phyloP scores from a whole-genome alignment of 129 eudicot species.

The Lonicera japonica region DNA sequence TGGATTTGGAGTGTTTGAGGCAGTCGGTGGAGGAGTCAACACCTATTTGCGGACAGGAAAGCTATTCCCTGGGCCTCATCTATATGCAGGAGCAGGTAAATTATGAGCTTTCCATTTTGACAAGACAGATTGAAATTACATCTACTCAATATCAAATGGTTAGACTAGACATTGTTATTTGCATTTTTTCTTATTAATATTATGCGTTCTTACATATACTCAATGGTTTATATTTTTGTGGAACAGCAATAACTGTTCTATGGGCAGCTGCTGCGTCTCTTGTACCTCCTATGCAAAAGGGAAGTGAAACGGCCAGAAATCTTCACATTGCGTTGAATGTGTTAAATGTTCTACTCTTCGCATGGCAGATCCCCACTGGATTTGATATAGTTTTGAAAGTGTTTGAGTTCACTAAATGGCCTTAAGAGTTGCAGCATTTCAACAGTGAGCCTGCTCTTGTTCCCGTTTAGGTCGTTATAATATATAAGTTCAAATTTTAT shows the following conservation, averaged over 20 bases:
- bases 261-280: slow-evolving; percentile 98
- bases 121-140: background rate
- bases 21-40: slow-evolving; percentile 83
- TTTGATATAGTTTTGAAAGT: slow-evolving; percentile 87
- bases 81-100: slow-evolving; percentile 89
- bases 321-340: slow-evolving; percentile 78
- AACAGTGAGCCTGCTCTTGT: background rate
- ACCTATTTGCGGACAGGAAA: slow-evolving; percentile 90
- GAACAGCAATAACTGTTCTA: slow-evolving; percentile 72
- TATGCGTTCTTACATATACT: background rate
- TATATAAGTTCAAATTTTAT: background rate
- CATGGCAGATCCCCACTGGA: slow-evolving; percentile 92
- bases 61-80: slow-evolving; percentile 95
- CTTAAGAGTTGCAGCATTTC: slow-evolving; percentile 25
- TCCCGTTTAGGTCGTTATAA: slow-evolving; percentile 1
- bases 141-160: background rate
- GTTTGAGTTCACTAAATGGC: slow-evolving; percentile 92
- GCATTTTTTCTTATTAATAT: background rate
- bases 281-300: slow-evolving; percentile 97
- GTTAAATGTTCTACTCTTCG: slow-evolving; percentile 66
- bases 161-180: background rate
- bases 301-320: slow-evolving; percentile 76
- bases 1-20: slow-evolving; percentile 80
- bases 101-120: background rate
- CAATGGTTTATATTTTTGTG: background rate